Evolutionary conservation across 1,139 yeast genomes (phyloP), one percentile per base, ranked within the genome.

Genomic region (Geotrichum carabidarum): DNA sequence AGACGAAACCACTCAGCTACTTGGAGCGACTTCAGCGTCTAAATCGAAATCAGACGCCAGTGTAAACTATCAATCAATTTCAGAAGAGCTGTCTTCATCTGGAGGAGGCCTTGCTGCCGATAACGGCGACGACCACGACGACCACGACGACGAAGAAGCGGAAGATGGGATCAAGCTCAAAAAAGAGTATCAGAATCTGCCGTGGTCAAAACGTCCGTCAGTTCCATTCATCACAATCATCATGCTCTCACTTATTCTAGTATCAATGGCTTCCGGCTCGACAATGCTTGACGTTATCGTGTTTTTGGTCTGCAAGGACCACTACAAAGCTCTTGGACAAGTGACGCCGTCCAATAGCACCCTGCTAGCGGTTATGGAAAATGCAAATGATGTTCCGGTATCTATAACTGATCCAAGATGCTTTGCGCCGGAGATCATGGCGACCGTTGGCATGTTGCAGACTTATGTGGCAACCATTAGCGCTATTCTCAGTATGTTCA

Each of bases 201-300:
- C 59, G 2, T 57, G 57, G 56, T 36, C 42, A 14, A 50, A 55
- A 12, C 57, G 60, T 5, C 64, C 63, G 1, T 58, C 54, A 48
- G 41, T 49, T 48, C 34, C 44, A 30, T 15, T 59, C n/a, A 50
- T 63, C 15, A 41, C 58, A 7, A 56, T 53, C 1, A 54, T 53
- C 12, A 48, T 57, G 45, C 55, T 58, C 37, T 32, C 55, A 30
- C 57, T 50, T 51, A 55, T 59, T 11, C 51, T 58, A 35, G 64
- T 62, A 14, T 61, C 58, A 50, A 58, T 61, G 32, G 47, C 62
- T 17, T 53, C 60, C 2, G 41, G 58, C 17, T 59, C 67, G 5
- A 56, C 65, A n/a, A 56, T 58, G 15, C 44, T 64, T 2, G 67
- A 64, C 54, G 65, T 60, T 27, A 48, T 62, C 57, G 58, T 62